Base-by-base conservation (phyloP, 2,329 filamentous ascomycete genomes). In the Tolypocladium amazonense region DNA sequence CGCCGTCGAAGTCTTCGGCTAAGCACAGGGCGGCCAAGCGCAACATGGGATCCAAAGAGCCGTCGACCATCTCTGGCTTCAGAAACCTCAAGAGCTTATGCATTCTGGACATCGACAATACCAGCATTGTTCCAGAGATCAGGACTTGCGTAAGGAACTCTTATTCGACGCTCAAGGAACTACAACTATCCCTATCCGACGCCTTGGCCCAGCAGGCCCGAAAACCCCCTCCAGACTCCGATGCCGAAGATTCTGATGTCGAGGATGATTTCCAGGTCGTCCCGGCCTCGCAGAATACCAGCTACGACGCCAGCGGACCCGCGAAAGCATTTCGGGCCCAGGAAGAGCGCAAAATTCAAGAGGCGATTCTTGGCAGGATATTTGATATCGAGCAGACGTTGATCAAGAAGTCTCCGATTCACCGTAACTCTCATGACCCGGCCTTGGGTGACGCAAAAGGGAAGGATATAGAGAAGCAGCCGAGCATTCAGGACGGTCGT, bases 151-250 rank as follows among this genome's bases (percentile, higher is more conserved):
- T 88, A 30, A 74, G 74, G 14, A 81, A 81, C 63, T 86, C 80
- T 1, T 76, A 79, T 2, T 75, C 79, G 1, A 82, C 82, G 0
- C 72, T 88, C 27, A 79, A 74, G 27, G 77, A 80, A 54, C 71
- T 88, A 33, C 77, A 80, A 57, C 70, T 88, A 18, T 87, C 85
- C 5, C 79, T 88, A 60, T 87, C 84, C 0, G 75, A 81, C 39
- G 62, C 64, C 3, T 71, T 86, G 20, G 82, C 82, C 2, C 61
- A 68, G 33, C 70, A 71, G 47, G 69, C 80, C 11, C 69, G 75
- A 37, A 72, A 69, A 56, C 70, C 72, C 1, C 65, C 69, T 11
- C 66, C 69, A 15, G 74, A 76, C 54, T 73, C 72, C 15, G 76
- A 79, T 30, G 68, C 72, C 6, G 78, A 81, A 25, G 79, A 80